Evolutionary conservation across 768 basidiomycete species (phyloP).

Genomic region (Suillus lakei): DNA sequence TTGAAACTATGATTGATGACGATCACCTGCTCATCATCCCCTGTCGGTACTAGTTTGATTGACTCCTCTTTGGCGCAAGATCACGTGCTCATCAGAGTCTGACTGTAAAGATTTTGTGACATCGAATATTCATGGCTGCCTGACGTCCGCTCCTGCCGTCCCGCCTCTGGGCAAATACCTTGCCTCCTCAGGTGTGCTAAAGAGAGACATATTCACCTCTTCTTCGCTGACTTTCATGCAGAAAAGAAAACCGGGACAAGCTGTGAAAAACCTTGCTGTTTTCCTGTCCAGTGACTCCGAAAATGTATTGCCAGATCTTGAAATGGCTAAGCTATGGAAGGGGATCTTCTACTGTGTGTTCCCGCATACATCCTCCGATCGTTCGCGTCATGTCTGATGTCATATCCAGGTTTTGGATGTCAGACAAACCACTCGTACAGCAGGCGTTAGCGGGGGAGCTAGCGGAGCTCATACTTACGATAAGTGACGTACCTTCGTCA

Average conservation of each 20-base stretch:
- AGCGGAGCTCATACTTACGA: conserved; percentile 78
- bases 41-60: background rate
- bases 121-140: conserved; percentile 37
- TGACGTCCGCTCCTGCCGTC: conserved; percentile 37
- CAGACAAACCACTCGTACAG: conserved; percentile 96
- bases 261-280: conserved; percentile 74
- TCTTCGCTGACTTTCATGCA: conserved; percentile 31
- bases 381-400: conserved; percentile 5
- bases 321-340: conserved; percentile 96
- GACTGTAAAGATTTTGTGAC: conserved; percentile 20
- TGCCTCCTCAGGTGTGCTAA: conserved; percentile 80
- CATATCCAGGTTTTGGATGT: conserved; percentile 94
- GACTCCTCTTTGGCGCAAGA: background rate
- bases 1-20: background rate
- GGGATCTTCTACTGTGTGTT: conserved; percentile 92
- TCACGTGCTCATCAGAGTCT: conserved; percentile 2
- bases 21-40: background rate
- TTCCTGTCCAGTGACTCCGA: conserved; percentile 75
- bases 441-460: conserved; percentile 88
- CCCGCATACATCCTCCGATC: background rate
- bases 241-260: conserved; percentile 95
- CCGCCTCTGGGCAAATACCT: conserved; percentile 89
- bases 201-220: background rate
- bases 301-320: conserved; percentile 65
- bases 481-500: conserved; percentile 59